Evolutionary conservation across 2,329 filamentous ascomycete species (phyloP).

Genomic region (Apiospora hydei): DNA sequence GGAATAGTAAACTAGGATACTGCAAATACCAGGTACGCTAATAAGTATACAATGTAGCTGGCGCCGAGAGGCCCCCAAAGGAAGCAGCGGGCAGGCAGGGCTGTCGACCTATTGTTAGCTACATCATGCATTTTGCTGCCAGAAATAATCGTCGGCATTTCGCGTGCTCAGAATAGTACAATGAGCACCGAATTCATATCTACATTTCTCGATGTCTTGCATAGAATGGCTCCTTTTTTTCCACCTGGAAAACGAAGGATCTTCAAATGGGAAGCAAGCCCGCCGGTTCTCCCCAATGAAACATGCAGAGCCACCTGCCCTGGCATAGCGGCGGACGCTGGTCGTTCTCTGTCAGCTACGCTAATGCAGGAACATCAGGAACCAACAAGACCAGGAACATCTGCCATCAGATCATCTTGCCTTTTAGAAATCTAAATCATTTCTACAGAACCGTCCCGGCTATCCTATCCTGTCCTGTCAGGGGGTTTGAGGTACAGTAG

Average conservation of each 20-base stretch:
- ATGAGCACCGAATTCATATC: background rate
- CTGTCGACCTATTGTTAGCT: slow-evolving; percentile 1
- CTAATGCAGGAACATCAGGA: slow-evolving; percentile 21
- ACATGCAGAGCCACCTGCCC: background rate
- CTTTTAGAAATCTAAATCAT: background rate
- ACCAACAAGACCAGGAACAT: slow-evolving; percentile 5
- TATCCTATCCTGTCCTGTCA: background rate
- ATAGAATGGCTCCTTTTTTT: slow-evolving; percentile 5
- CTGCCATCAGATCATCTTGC: slow-evolving; percentile 1
- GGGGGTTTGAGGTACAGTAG: background rate
- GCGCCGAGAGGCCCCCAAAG: slow-evolving; percentile 2
- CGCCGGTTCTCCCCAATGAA: background rate
- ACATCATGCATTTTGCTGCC: background rate
- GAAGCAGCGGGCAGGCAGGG: background rate
- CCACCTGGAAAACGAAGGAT: background rate
- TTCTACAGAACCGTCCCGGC: background rate
- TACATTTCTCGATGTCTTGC: background rate
- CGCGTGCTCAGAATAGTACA: background rate
- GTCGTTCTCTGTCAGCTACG: background rate
- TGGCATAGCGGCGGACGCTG: background rate
- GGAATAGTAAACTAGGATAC: background rate
- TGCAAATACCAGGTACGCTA: background rate
- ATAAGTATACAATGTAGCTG: background rate
- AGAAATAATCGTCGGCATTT: background rate
- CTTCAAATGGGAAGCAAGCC: background rate